Evolutionary conservation across 2,329 filamentous ascomycete genomes (phyloP), one percentile per base, ranked within the genome.

Genomic region (Penicillium olsonii): DNA sequence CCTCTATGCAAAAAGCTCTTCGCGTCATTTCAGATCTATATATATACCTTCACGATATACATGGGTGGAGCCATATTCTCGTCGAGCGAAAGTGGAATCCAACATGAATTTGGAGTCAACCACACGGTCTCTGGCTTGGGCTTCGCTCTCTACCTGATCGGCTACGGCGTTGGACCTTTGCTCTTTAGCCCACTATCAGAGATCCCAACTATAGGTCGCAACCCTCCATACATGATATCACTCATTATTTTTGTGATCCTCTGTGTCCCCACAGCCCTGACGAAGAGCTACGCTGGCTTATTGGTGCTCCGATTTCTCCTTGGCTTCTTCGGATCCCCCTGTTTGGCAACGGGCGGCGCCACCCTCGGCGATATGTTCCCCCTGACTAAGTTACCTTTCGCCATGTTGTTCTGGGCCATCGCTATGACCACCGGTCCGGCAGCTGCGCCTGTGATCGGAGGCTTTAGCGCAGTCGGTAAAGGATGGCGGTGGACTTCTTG

Each of bases 161-260:
- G 37, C n/a, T 38, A 38, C 20, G 37, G 37, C n/a, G 5, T 38
- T 15, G 37, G 37, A 14, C 37, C 37, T n/a, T 20, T 38, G n/a
- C n/a, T 38, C 9, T 38, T 38, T 10, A 19, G 17, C 17, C 37
- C 37, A 20, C 22, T 37, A 35, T 77, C 11, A 76, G 77, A 81
- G 55, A 74, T 80, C 10, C 77, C 78, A 1, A 60, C 68, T 5
- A 67, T 80, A 35, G 78, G 78, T 4, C 64, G 78, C 2, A 79
- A 74, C 26, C 66, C 72, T 0, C 68, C 78, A 11, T 81, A 80
- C 59, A 68, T 79, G 22, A 64, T 61, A 2, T 79, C 77, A 0
- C 67, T 80, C 7, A 61, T 68, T 3, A 52, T 76, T 4, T 81
- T 80, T 58, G 71, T 77, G 7, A 4, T 40, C 8, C 4, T 40